Conservation (phyloP, 164 flowering plant species). For the Vitis rupestris region DNA sequence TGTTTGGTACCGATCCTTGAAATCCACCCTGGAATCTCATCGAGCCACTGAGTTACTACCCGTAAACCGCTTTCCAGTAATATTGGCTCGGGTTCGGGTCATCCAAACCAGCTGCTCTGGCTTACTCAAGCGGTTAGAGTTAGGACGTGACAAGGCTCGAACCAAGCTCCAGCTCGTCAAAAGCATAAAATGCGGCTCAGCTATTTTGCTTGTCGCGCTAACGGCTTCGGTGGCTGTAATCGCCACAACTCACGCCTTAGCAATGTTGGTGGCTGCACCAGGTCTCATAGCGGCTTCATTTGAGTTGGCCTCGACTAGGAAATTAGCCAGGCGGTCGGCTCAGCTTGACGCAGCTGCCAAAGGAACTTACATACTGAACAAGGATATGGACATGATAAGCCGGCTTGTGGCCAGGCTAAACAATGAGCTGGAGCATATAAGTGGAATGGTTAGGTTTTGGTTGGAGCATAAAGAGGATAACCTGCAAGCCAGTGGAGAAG, state of each 20-base stretch:
- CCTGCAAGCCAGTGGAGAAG: slow-evolving; percentile 37
- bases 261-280: slow-evolving; percentile 44
- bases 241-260: slow-evolving; percentile 41
- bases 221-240: slow-evolving; percentile 41
- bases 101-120: slow-evolving; percentile 39
- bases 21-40: slow-evolving; percentile 26
- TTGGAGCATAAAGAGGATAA: slow-evolving; percentile 32
- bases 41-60: not conserved
- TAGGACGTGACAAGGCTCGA: slow-evolving; percentile 38
- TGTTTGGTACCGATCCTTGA: slow-evolving; percentile 27
- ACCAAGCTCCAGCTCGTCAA: slow-evolving; percentile 37
- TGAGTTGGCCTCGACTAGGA: slow-evolving; percentile 23
- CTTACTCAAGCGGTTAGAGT: slow-evolving; percentile 57
- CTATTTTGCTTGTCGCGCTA: slow-evolving; percentile 37
- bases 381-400: slow-evolving; percentile 71
- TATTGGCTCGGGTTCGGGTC: slow-evolving; percentile 27
- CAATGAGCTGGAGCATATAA: slow-evolving; percentile 61
- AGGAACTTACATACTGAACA: slow-evolving; percentile 60
- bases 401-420: slow-evolving; percentile 57
- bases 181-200: slow-evolving; percentile 36
- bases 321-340: slow-evolving; percentile 29
- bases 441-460: slow-evolving; percentile 36
- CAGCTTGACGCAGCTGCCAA: slow-evolving; percentile 70
- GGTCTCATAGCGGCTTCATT: slow-evolving; percentile 33
- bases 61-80: slow-evolving; percentile 9